phyloP scores from a whole-genome alignment of 345 rosid species.

The Citrus maxima region DNA sequence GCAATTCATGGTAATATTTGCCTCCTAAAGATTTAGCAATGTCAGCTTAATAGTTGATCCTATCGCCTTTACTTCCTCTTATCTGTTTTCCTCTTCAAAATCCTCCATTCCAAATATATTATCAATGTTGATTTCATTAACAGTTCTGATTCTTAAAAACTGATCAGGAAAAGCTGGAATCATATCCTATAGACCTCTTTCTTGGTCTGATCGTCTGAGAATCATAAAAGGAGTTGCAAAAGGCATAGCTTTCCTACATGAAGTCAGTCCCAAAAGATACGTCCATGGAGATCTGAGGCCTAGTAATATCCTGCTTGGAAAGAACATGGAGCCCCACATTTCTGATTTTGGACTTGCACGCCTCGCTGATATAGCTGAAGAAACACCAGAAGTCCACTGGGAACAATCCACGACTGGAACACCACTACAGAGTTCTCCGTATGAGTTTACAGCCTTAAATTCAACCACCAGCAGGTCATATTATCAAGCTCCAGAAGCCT shows the following conservation, averaged over 20 bases:
- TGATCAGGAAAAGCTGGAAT: slow-evolving; percentile 61
- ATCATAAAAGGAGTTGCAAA: slow-evolving; percentile 76
- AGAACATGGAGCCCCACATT: slow-evolving; percentile 63
- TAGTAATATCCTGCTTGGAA: slow-evolving; percentile 74
- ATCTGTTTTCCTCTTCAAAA: background rate
- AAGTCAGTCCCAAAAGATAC: slow-evolving; percentile 67
- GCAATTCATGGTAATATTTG: slow-evolving; percentile 66
- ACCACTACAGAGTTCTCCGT: slow-evolving; percentile 51
- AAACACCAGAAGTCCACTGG: slow-evolving; percentile 23
- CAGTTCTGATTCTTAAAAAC: background rate
- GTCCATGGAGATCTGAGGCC: slow-evolving; percentile 87
- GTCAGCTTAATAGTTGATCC: background rate
- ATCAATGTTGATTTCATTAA: background rate
- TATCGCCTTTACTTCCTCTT: background rate
- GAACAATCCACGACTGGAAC: slow-evolving; percentile 31
- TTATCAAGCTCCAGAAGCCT: slow-evolving; percentile 82
- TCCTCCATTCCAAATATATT: background rate
- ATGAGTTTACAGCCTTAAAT: slow-evolving; percentile 31
- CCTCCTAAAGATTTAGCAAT: background rate
- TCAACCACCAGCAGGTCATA: slow-evolving; percentile 37
- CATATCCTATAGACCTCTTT: slow-evolving; percentile 47
- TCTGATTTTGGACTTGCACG: slow-evolving; percentile 80
- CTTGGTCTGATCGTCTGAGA: slow-evolving; percentile 62
- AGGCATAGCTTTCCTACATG: slow-evolving; percentile 75
- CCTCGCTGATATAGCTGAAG: slow-evolving; percentile 57